phyloP scores from a whole-genome alignment of 176 grass and related monocot genomes.

The Carex pumila region DNA sequence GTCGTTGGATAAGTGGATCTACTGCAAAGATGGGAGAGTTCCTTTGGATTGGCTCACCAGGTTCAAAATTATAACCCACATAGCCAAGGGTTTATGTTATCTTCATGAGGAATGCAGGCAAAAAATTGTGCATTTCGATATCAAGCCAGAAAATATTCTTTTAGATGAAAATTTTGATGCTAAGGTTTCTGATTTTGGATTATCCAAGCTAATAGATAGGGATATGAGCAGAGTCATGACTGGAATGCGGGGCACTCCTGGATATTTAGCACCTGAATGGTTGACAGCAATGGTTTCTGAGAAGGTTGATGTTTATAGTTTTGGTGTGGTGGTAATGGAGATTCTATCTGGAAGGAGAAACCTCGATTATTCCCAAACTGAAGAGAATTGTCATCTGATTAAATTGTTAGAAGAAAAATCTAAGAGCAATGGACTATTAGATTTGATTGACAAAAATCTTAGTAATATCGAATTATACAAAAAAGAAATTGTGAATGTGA shows the following conservation, averaged over 20 bases:
- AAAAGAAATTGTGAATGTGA: constrained; percentile 26
- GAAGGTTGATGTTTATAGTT: constrained; percentile 69
- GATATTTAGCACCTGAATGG: constrained; percentile 69
- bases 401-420: constrained; percentile 33
- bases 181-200: constrained; percentile 60
- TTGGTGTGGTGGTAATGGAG: constrained; percentile 56
- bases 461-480: constrained; percentile 16
- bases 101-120: constrained; percentile 55
- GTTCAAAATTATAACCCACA: constrained; percentile 21
- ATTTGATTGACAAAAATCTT: constrained; percentile 20
- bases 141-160: constrained; percentile 65
- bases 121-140: constrained; percentile 56
- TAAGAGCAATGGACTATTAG: constrained; percentile 5
- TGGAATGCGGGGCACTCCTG: constrained; percentile 38
- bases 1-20: constrained; percentile 59
- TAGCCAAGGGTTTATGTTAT: constrained; percentile 51
- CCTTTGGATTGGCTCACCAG: constrained; percentile 38
- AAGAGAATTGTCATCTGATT: constrained; percentile 36
- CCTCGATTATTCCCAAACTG: constrained; percentile 30
- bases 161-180: constrained; percentile 49
- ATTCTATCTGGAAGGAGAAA: constrained; percentile 47
- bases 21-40: constrained; percentile 1
- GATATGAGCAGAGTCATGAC: constrained; percentile 34
- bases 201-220: constrained; percentile 53
- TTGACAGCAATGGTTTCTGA: constrained; percentile 45